Evolutionary conservation across 352 stramenopile species (phyloP), one percentile per base, ranked within the genome.

Genomic region (Phytophthora fragariae): DNA sequence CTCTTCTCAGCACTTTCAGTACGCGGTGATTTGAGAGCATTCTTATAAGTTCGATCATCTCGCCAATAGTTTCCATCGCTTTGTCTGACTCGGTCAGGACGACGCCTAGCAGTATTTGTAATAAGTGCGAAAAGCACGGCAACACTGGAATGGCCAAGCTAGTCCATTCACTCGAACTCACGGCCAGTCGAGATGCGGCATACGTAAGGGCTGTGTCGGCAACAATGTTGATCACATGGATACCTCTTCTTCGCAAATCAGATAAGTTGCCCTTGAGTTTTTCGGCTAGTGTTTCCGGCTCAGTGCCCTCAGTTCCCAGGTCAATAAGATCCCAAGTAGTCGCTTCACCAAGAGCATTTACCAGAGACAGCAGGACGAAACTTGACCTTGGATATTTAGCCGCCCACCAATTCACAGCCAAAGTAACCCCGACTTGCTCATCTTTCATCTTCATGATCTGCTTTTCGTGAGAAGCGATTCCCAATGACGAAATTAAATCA

Each of bases 191-290:
- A 39, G 85, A 82, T 10, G 83, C 81, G 17, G 71, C 59, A 55
- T 82, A 84, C 9, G 65, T 56, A n/a, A 85, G 67, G 8, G 68
- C 65, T 4, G 83, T 78, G 41, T 94, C 87, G 0, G 83, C 76
- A 61, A 94, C 86, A 63, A 95, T 91, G 33, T 81, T 91, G 47
- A 95, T 90, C 49, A 95, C 69, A n/a, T 81, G 69, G 5, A 93
- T 83, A 15, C 77, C 74, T 62, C 80, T 75, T 27, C 77, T 77
- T 9, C 74, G 72, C n/a, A 95, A 73, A 10, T 67, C 44, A 7
- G 73, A 59, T 14, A 95, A 70, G 19, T 67, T 75, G 19, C 1
- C 29, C 62, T 86, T 86, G 50, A 95, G 85, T 65, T 89, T 87
- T 14, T 77, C 77, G 3, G 81, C 74, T 17, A 95, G 54, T 27